A percentile compares a stretch with the other conserved stretches of the same genome.
phyloP scores from a whole-genome alignment of 805 yeast genomes.

The Metschnikowia lunata region DNA sequence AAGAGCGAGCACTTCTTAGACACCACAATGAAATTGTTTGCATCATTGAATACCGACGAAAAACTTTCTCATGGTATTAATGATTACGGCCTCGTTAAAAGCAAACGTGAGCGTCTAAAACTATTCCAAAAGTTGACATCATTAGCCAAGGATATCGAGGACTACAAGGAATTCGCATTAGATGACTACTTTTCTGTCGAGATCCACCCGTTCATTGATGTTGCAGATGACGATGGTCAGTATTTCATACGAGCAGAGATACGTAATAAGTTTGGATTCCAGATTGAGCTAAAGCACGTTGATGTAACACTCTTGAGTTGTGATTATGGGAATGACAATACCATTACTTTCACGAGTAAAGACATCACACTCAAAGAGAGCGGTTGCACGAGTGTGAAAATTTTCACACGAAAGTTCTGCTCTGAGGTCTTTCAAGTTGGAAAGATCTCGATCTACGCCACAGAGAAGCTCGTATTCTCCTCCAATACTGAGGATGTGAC shows the following conservation, averaged over 20 bases:
- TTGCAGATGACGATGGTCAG: constrained; percentile 23
- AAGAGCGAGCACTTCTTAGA: constrained; percentile 28
- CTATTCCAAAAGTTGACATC: constrained; percentile 5
- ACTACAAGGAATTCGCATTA: constrained; percentile 23
- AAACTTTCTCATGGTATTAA: constrained; percentile 22
- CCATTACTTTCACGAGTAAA: constrained; percentile 9
- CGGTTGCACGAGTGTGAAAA: constrained; percentile 7
- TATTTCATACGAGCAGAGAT: constrained; percentile 35
- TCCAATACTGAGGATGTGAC: not conserved
- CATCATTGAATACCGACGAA: constrained; percentile 23
- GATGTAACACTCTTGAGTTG: constrained; percentile 19
- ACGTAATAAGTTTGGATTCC: constrained; percentile 25
- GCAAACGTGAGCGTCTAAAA: constrained; percentile 9
- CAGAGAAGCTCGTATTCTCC: constrained; percentile 8
- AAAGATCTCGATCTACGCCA: constrained; percentile 5
- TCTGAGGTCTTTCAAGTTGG: constrained; percentile 1
- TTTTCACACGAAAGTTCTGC: constrained; percentile 5
- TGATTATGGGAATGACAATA: constrained; percentile 10
- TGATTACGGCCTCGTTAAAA: constrained; percentile 22
- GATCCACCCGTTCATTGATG: constrained; percentile 35
- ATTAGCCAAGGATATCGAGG: constrained; percentile 2
- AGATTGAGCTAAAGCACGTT: constrained; percentile 20
- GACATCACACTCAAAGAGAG: constrained; percentile 6
- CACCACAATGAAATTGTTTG: constrained; percentile 39
- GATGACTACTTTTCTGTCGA: constrained; percentile 33